Base-by-base conservation (phyloP, 345 rosid genomes). In the Chamaenerion angustifolium region DNA sequence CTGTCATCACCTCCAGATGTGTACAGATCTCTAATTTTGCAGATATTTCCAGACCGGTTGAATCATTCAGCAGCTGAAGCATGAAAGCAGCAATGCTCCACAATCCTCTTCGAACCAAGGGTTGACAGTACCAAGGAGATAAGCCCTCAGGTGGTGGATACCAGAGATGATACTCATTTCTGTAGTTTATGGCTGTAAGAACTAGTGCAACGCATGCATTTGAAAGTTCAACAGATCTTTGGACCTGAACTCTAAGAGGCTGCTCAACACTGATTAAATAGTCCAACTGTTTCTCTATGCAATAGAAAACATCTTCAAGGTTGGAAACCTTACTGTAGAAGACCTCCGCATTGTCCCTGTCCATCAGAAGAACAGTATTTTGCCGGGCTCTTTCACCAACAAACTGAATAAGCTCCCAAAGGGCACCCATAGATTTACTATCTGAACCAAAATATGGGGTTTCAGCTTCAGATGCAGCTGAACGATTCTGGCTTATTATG, bases 261-360 rank as follows among this genome's bases (percentile, higher is more conserved):
- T 77, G 76, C 52, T 81, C 86, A 48, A 61, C 66, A 55, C 81
- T 74, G 68, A 84, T 46, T 62, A 92, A 47, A 73, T 72, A 80
- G 45, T 82, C 74, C 41, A 92, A 65, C 57, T 87, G 93, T 58
- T 56, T 77, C 56, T 77, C 83, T 54, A 84, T 61, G 70, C 95
- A 82, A 71, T 76, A 63, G 71, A 92, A 87, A 23, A 82, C 64
- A 64, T 82, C 83, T 64, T 87, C 88, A 62, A 87, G 82, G 62
- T 84, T 82, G 59, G 96, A 92, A 59, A 92, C 95, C 76, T 84
- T 87, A 64, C 95, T 92, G 59, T 80, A 92, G 69, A 92, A 92
- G 11, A 87, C 95, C 76, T 92, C 95, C 52, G 83, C 83, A 76
- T 84, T 84, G 57, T 92, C 96, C 64, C 96, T 83, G 68, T 84